Percentiles rank a stretch among this genome's conserved stretches.
Evolutionary conservation across 2,329 filamentous ascomycete genomes (phyloP).

Genomic region (Xylaria multiplex): DNA sequence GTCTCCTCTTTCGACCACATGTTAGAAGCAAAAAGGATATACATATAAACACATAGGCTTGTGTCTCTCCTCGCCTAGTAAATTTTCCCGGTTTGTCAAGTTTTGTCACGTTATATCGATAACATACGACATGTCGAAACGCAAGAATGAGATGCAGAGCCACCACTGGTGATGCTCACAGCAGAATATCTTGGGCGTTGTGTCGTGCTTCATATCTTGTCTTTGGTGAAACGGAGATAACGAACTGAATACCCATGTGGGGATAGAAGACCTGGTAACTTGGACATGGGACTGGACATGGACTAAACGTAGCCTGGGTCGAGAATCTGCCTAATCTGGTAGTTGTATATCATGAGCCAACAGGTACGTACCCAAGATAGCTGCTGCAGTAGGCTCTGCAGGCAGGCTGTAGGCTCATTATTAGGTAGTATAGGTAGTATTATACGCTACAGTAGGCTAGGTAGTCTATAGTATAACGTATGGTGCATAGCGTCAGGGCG

Average conservation of each 20-base stretch:
- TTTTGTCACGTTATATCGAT: neutral
- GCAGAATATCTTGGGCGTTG: neutral
- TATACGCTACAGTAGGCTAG: too few relatives aligned
- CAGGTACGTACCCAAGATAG: too few relatives aligned
- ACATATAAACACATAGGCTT: too few relatives aligned
- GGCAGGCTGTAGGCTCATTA: too few relatives aligned
- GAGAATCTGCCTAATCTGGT: neutral
- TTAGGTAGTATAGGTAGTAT: too few relatives aligned
- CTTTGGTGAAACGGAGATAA: slow-evolving; percentile 13
- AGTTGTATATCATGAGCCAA: slow-evolving; percentile 16
- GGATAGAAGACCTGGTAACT: slow-evolving; percentile 1
- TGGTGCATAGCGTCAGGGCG: too few relatives aligned
- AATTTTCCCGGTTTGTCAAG: slow-evolving; percentile 1
- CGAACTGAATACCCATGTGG: slow-evolving; percentile 22
- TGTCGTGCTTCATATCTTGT: slow-evolving; percentile 3
- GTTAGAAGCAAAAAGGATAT: too few relatives aligned
- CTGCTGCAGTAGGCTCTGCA: too few relatives aligned
- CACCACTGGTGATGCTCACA: neutral
- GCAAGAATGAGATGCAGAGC: neutral
- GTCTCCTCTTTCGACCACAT: too few relatives aligned
- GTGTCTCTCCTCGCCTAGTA: too few relatives aligned
- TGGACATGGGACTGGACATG: neutral
- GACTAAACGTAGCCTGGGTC: slow-evolving; percentile 1
- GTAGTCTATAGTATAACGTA: too few relatives aligned
- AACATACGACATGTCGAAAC: slow-evolving; percentile 1